Conservation (phyloP, 192 early-diverging fungal genomes). For the Coemansia sp. region DNA sequence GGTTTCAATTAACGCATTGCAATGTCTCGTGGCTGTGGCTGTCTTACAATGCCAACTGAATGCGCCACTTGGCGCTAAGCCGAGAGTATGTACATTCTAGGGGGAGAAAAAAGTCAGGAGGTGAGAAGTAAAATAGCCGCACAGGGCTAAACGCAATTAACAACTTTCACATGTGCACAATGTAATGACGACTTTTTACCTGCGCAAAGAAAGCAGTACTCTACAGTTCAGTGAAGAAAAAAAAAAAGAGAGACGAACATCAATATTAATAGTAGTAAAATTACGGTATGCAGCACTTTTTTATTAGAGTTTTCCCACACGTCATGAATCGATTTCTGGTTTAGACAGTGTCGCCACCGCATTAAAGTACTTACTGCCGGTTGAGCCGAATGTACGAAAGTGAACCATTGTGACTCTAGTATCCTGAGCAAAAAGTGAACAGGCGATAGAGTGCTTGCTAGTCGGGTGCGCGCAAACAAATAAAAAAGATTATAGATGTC, state of each 20-base stretch:
- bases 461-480: not conserved
- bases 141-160: not conserved
- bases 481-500: not conserved
- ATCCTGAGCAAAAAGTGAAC: not conserved
- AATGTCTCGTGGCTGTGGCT: not conserved
- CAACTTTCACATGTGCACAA: not conserved
- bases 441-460: not conserved
- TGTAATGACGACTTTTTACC: slow-evolving; percentile 36
- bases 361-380: slow-evolving; percentile 35
- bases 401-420: slow-evolving; percentile 19
- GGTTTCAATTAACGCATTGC: slow-evolving; percentile 4
- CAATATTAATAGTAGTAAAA: slow-evolving; percentile 5
- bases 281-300: not conserved
- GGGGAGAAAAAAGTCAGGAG: not conserved
- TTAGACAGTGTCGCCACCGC: not conserved
- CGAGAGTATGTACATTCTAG: not conserved
- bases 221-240: slow-evolving; percentile 22
- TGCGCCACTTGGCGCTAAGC: not conserved
- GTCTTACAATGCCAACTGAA: not conserved
- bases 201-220: slow-evolving; percentile 54
- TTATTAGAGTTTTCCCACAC: slow-evolving; percentile 3
- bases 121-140: not conserved
- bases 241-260: not conserved
- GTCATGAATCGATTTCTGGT: not conserved
- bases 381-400: slow-evolving; percentile 33